A percentile compares a stretch with the other conserved stretches of the same genome.
phyloP scores from a whole-genome alignment of 805 yeast species.

The Spathaspora boniae region DNA sequence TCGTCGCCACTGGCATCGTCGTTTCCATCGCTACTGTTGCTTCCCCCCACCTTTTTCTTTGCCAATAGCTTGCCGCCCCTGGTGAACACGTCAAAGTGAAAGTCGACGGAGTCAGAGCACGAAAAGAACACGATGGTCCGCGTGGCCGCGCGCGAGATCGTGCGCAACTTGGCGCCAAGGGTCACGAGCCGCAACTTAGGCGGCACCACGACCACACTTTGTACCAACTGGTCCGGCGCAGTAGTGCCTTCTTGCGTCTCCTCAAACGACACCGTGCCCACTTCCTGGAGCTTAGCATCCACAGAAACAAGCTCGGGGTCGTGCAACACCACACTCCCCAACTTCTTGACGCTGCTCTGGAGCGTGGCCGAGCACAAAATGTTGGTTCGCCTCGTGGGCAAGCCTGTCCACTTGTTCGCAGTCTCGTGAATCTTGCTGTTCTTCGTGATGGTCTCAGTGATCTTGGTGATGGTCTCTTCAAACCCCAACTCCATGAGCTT shows the following conservation, averaged over 20 bases:
- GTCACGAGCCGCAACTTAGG: slow-evolving; percentile 88
- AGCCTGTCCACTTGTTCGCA: slow-evolving; percentile 42
- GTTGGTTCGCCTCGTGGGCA: slow-evolving; percentile 72
- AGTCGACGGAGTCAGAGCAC: slow-evolving; percentile 95
- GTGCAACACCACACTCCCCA: slow-evolving; percentile 74
- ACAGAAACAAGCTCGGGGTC: slow-evolving; percentile 68
- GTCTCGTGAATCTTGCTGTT: slow-evolving; percentile 37
- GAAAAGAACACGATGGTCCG: slow-evolving; percentile 84
- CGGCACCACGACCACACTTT: slow-evolving; percentile 80
- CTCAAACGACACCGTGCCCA: slow-evolving; percentile 9
- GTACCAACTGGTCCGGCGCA: slow-evolving; percentile 90
- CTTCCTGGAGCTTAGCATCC: slow-evolving; percentile 14
- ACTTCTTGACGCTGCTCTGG: slow-evolving; percentile 71
- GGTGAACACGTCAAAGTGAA: slow-evolving; percentile 75
- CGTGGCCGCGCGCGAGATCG: slow-evolving; percentile 28
- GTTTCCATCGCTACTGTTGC: no score
- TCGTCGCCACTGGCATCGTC: slow-evolving; percentile 21
- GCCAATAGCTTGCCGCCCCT: slow-evolving; percentile 43
- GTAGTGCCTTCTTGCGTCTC: slow-evolving; percentile 13
- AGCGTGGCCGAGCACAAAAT: slow-evolving; percentile 93
- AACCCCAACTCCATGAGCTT: slow-evolving; percentile 93
- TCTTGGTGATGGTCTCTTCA: slow-evolving; percentile 84
- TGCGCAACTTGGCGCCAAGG: slow-evolving; percentile 61
- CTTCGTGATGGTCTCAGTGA: slow-evolving; percentile 56
- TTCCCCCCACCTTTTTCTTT: slow-evolving; percentile 31